A percentile compares a stretch with the other conserved stretches of the same genome.
These are phyloP conservation scores for Saccharomyces paradoxus DNA, from an alignment of 805 yeast species.

Conservation along the genomic window DNA sequence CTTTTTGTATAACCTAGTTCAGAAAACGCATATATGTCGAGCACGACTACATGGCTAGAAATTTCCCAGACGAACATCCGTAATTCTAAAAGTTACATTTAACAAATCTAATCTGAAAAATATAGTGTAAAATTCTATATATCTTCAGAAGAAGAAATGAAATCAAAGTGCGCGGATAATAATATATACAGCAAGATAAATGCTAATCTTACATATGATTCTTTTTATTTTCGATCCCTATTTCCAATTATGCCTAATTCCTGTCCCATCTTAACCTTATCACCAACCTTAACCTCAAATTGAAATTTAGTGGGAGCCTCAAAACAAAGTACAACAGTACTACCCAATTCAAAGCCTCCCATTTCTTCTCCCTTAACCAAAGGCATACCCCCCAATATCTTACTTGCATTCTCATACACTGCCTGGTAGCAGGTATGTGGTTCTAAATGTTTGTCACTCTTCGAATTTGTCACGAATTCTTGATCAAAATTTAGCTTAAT, in stretches of 20 bases:
- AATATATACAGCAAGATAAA: not conserved
- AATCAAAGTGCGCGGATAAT: not conserved
- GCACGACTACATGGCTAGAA: not conserved
- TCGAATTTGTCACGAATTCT: conserved; percentile 76
- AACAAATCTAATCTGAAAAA: not conserved
- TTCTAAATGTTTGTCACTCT: conserved; percentile 38
- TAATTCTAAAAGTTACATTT: not conserved
- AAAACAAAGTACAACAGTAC: conserved; percentile 92
- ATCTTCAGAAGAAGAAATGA: not conserved
- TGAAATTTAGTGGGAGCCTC: conserved; percentile 84
- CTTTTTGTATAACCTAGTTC: not conserved
- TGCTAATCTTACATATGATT: not conserved
- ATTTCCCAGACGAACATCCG: not conserved
- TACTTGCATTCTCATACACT: conserved; percentile 72
- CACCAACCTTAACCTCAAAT: conserved; percentile 64
- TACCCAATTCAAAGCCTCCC: conserved; percentile 95
- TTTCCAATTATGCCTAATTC: conserved; percentile 42
- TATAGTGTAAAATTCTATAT: not conserved
- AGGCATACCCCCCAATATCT: conserved; percentile 77
- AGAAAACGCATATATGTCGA: not conserved
- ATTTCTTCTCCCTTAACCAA: conserved; percentile 85
- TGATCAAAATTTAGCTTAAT: conserved; percentile 87
- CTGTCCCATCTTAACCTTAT: conserved; percentile 80
- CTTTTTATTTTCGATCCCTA: not conserved
- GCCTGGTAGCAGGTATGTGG: conserved; percentile 91